Base-by-base conservation (phyloP, 2,329 filamentous ascomycete genomes). In the Amphichorda felina region DNA sequence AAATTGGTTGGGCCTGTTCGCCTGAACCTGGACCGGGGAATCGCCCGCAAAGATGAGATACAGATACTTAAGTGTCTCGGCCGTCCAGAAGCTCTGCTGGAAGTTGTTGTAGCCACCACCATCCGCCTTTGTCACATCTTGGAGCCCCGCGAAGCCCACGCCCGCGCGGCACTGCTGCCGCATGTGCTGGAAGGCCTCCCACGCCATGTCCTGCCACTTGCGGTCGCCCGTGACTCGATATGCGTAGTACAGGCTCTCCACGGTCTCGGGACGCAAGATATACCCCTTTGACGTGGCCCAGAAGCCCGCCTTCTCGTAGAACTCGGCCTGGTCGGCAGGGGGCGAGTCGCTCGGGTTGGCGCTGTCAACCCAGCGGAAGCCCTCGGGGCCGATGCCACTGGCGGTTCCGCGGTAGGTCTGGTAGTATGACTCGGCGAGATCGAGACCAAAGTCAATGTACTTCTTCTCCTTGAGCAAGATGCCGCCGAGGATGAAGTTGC, bases 221-320 rank as follows among this genome's bases (percentile, higher is more conserved):
- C 61, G 42, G 43, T 82, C 70, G 19, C 80, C 81, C 0, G 80
- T 86, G 35, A 83, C 64, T 37, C 82, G 72, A 53, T 78, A 81
- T 67, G 86, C 74, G 52, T 82, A 72, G 56, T 82, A 87, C n/a
- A 88, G 74, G 15, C 78, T 82, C 59, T 88, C 82, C 38, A 87
- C 82, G 5, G 82, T 81, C 56, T 88, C 82, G n/a, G 81, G 79
- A 39, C 79, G 69, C 25, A 83, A 62, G 14, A 81, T 69, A 48
- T 82, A 83, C 38, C 66, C 64, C 24, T 61, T 56, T 41, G 31
- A 30, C 7, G 31, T 38, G 24, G 24, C 17, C 36, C 31, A 34
- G 17, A 22, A 38, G n/a, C 36, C 36, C 8, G 24, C 14, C n/a
- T 35, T 2, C 0, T 37, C n/a, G 27, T 45, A 40, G 38, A 41